Base-by-base conservation (phyloP, 225 moss, liverwort and hornwort species). In the Pleurozium schreberi region DNA sequence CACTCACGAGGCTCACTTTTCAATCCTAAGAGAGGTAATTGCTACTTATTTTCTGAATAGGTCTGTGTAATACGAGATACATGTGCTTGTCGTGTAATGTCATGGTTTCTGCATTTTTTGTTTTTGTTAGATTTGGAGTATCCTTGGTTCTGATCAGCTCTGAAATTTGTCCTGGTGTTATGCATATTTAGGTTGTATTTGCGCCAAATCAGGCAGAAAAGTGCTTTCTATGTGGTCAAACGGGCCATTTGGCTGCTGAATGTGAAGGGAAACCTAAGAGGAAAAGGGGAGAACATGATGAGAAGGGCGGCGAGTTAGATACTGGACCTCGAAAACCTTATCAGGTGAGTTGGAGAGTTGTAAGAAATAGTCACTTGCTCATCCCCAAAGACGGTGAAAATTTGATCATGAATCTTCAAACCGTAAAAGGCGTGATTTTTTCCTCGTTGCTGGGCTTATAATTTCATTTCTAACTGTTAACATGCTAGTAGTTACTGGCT, bases 241-340 rank as follows among this genome's bases (percentile, higher is more conserved):
- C 92, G 86, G 98, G 98, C 76, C 98, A 98, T 91, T 86, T 97
- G 67, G 97, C 98, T 82, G 95, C 96, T 60, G 97, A 98, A 60
- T 98, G 97, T 91, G 95, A 97, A 93, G 98, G 97, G 67, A 98
- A 97, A 90, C 96, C 97, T 20, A 97, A 97, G 89, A 94, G 97
- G 82, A 98, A 97, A 82, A 93, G 96, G 68, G 97, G 97, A 65
- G 97, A 98, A 73, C 91, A 92, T 84, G 96, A 98, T 91, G 98
- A 98, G 90, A 96, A 95, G 86, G 92, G 92, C 67, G 91, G 62
- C 47, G 96, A 96, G 87, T 91, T 93, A 87, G 97, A 96, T 81
- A 83, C 89, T 65, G 70, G 83, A 81, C 94, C 94, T 78, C 93
- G 91, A 80, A 98, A 98, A 81, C 98, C 98, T 73, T 98, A 89